Percentiles rank a stretch among this genome's conserved stretches.
Evolutionary conservation across 2,329 filamentous ascomycete species (phyloP).

Genomic region (Diaporthe helianthi): DNA sequence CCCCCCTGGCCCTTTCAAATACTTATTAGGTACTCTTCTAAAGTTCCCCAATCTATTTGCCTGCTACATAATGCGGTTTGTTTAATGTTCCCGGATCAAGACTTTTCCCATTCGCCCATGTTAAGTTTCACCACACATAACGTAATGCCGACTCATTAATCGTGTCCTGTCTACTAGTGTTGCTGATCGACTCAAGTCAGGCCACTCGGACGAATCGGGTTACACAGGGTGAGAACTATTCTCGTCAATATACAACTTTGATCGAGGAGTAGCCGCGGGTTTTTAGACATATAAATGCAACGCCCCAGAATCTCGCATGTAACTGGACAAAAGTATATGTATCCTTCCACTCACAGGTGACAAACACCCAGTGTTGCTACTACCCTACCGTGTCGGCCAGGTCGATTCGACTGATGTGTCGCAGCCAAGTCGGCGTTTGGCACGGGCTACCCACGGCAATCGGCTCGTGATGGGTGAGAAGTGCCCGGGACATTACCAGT

Average conservation of each 20-base stretch:
- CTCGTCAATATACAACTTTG: background rate
- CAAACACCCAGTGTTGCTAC: background rate
- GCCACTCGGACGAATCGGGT: background rate
- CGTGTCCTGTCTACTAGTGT: conserved; percentile 19
- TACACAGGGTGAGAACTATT: background rate
- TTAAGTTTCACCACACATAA: conserved; percentile 31
- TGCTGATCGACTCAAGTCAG: conserved; percentile 26
- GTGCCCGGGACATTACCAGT: conserved; percentile 21
- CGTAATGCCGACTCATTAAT: conserved; percentile 30
- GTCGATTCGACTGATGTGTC: conserved; percentile 1
- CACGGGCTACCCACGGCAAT: conserved; percentile 27
- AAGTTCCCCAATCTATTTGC: conserved; percentile 15
- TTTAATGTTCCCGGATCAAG: conserved; percentile 4
- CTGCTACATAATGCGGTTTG: background rate
- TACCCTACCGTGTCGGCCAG: background rate
- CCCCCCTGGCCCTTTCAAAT: no score
- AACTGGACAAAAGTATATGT: background rate
- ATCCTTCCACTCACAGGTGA: background rate
- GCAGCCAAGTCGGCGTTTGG: conserved; percentile 19
- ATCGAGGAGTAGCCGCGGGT: background rate
- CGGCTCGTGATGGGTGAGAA: conserved; percentile 26
- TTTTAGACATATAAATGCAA: background rate
- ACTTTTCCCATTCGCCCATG: conserved; percentile 21
- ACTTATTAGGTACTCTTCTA: conserved; percentile 5
- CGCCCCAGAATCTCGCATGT: background rate